phyloP scores from a whole-genome alignment of 768 basidiomycete species.

The Boletus barrowsii region DNA sequence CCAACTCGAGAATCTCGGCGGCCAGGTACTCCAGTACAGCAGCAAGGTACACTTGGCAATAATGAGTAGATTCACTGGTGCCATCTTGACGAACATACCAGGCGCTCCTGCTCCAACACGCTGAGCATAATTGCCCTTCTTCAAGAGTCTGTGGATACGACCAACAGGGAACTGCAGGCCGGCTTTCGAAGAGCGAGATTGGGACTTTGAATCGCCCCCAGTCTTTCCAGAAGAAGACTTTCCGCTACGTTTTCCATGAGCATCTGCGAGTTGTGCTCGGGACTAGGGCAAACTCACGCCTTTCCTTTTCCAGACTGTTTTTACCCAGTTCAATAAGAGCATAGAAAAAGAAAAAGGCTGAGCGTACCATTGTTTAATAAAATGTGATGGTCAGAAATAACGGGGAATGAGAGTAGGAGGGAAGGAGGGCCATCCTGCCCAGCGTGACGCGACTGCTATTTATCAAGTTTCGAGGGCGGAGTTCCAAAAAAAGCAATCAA shows the following conservation, averaged over 20 bases:
- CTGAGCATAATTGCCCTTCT: slow-evolving; percentile 69
- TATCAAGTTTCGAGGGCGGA: slow-evolving; percentile 31
- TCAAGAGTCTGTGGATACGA: slow-evolving; percentile 77
- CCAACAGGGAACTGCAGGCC: slow-evolving; percentile 76
- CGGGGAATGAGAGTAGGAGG: slow-evolving; percentile 19
- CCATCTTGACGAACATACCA: slow-evolving; percentile 36
- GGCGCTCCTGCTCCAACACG: slow-evolving; percentile 70
- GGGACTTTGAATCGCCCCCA: slow-evolving; percentile 51
- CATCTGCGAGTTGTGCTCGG: not conserved
- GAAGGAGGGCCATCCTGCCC: slow-evolving; percentile 1
- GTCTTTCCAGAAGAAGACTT: slow-evolving; percentile 47
- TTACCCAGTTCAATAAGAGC: slow-evolving; percentile 6
- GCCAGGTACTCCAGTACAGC: slow-evolving; percentile 85
- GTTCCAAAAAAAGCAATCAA: slow-evolving; percentile 30
- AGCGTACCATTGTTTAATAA: slow-evolving; percentile 33
- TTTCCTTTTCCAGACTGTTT: slow-evolving; percentile 56
- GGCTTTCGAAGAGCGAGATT: slow-evolving; percentile 65
- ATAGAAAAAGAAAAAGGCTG: not conserved
- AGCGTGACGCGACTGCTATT: slow-evolving; percentile 29
- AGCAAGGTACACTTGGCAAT: slow-evolving; percentile 65
- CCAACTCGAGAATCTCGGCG: slow-evolving; percentile 84
- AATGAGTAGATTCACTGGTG: not conserved
- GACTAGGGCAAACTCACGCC: slow-evolving; percentile 34
- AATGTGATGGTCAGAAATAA: slow-evolving; percentile 4
- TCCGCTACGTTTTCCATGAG: slow-evolving; percentile 32